Base-by-base conservation (phyloP, 441 rosid species). In the Aleurites moluccanus region DNA sequence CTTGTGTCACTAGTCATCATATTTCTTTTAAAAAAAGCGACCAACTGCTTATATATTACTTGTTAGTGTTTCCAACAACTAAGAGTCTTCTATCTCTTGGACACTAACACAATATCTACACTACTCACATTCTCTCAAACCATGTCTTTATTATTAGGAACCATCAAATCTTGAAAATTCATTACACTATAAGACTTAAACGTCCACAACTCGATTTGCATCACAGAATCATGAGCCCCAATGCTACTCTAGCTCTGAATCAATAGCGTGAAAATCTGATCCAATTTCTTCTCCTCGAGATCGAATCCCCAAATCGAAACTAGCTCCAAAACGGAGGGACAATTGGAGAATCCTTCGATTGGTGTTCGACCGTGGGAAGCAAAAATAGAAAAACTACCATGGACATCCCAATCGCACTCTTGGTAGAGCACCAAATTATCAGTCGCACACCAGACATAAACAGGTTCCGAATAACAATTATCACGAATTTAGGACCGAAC, bases 401-500 rank as follows among this genome's bases (percentile, higher is more conserved):
- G 93, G 3, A 88, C 86, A 68, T 90, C 94, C 85, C 81, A 87
- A 66, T 91, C 97, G 72, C 97, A 91, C 75, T 88, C 89, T n/a
- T 81, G 87, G 74, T 94, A 91, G 8, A 91, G 86, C 20, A 83
- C 82, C 25, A 90, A 76, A 70, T 90, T 86, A 52, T 85, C 97
- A 8, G 93, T 86, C 10, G 78, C 70, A 40, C 94, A 86, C 8
- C 87, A 85, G 18, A 87, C 78, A 0, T 92, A 75, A 52, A 85
- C 97, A 13, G 97, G 92, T 76, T 87, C 91, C 44, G 77, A 56
- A 57, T 88, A 13, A 75, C 97, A 92, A 76, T 88, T 90, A 45
- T 90, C 93, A 65, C 92, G 89, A 91, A 90, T 90, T 91, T 86
- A 92, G 4, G 95, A 90, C 18, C 93, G 87, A 15, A 86, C n/a